Percentiles rank a stretch among this genome's conserved stretches.
phyloP scores from a whole-genome alignment of 495 filamentous ascomycete species.

The Penicillium pancosmium region DNA sequence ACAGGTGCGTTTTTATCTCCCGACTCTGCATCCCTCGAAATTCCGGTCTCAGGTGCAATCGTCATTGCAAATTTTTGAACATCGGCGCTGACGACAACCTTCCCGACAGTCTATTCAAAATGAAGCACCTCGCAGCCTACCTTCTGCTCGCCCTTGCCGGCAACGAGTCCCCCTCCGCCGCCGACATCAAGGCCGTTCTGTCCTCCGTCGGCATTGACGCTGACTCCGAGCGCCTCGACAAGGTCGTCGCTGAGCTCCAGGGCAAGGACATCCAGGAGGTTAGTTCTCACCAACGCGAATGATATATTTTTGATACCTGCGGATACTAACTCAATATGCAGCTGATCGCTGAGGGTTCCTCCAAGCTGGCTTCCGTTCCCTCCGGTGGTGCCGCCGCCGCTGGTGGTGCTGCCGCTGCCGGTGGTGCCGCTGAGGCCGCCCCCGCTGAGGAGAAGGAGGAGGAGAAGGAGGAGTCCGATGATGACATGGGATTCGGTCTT shows the following conservation, averaged over 20 bases:
- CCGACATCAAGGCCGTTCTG: conserved; percentile 89
- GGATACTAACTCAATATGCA: conserved; percentile 44
- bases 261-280: conserved; percentile 98
- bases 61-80: conserved; percentile 11
- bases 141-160: conserved; percentile 93
- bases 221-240: conserved; percentile 81
- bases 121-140: conserved; percentile 99
- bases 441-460: conserved; percentile 77
- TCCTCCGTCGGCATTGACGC: conserved; percentile 94
- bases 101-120: conserved; percentile 61
- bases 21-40: not conserved
- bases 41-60: conserved; percentile 1
- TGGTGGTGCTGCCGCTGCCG: conserved; percentile 52
- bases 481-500: conserved; percentile 99
- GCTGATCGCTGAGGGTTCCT: conserved; percentile 88
- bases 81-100: conserved; percentile 19
- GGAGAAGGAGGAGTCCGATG: conserved; percentile 91
- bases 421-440: conserved; percentile 67
- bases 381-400: conserved; percentile 79
- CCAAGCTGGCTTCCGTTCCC: conserved; percentile 97
- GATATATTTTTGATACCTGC: conserved; percentile 1
- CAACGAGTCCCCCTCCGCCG: conserved; percentile 84
- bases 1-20: conserved; percentile 25
- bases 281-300: conserved; percentile 27
- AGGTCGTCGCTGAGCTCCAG: conserved; percentile 87